Conservation (phyloP, 2,329 filamentous ascomycete genomes). For the Penicillium vulpinum region DNA sequence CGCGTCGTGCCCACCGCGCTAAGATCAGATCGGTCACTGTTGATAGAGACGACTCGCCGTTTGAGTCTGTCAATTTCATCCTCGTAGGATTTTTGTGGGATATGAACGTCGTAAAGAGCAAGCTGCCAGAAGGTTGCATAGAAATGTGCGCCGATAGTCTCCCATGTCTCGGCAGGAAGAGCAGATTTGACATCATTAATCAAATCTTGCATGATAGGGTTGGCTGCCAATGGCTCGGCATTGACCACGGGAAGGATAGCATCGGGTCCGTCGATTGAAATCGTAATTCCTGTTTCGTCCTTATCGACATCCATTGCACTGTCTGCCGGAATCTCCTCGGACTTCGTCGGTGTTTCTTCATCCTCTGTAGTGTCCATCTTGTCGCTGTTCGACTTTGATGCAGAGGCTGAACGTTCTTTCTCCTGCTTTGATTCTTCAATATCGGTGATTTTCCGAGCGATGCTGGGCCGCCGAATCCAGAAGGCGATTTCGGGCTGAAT, state of each 20-base stretch:
- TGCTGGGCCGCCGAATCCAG: slow-evolving; percentile 73
- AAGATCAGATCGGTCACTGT: slow-evolving; percentile 71
- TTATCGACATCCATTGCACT: slow-evolving; percentile 39
- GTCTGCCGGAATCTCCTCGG: slow-evolving; percentile 23
- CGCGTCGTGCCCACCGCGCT: slow-evolving; percentile 64
- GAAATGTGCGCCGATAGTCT: slow-evolving; percentile 73
- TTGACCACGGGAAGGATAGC: slow-evolving; percentile 22
- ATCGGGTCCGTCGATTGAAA: slow-evolving; percentile 16
- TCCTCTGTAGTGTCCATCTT: slow-evolving; percentile 39
- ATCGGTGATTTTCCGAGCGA: slow-evolving; percentile 63
- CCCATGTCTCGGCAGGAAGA: slow-evolving; percentile 64
- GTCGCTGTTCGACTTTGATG: slow-evolving; percentile 31
- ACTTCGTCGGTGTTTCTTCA: slow-evolving; percentile 18
- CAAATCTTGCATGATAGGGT: slow-evolving; percentile 72
- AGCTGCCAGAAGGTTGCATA: slow-evolving; percentile 93
- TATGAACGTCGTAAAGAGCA: slow-evolving; percentile 75
- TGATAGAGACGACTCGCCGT: slow-evolving; percentile 65
- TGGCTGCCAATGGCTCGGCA: slow-evolving; percentile 53
- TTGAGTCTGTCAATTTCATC: slow-evolving; percentile 70
- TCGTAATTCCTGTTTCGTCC: slow-evolving; percentile 21
- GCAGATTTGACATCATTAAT: slow-evolving; percentile 66
- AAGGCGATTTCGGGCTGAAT: slow-evolving; percentile 81
- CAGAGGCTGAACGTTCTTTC: slow-evolving; percentile 24
- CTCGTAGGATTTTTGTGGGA: slow-evolving; percentile 75
- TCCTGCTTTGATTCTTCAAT: slow-evolving; percentile 38